Evolutionary conservation across 2,329 filamentous ascomycete species (phyloP).

Genomic region (Chaetomiaceae sp.): DNA sequence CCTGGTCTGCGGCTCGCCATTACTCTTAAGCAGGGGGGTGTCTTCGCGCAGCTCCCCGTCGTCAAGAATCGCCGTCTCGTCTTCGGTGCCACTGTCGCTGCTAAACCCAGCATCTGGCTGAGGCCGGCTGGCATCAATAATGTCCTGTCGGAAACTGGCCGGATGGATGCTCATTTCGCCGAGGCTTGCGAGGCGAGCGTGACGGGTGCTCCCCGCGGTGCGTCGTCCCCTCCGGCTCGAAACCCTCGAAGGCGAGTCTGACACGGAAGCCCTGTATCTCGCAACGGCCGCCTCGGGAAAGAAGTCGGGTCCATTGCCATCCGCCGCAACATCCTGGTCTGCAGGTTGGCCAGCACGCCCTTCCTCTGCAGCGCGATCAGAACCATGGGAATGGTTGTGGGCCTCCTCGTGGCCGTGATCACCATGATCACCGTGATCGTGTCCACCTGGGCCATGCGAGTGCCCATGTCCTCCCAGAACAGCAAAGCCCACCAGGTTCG

Average conservation of each 20-base stretch:
- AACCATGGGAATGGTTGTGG: slow-evolving; percentile 19
- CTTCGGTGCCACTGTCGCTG: slow-evolving; percentile 51
- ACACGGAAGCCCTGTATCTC: slow-evolving; percentile 32
- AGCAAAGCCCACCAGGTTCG: slow-evolving; percentile 83
- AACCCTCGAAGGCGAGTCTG: slow-evolving; percentile 32
- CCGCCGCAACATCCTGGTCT: slow-evolving; percentile 41
- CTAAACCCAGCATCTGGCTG: slow-evolving; percentile 48
- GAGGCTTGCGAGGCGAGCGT: slow-evolving; percentile 59
- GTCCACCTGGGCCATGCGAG: slow-evolving; percentile 59
- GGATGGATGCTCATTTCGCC: slow-evolving; percentile 80
- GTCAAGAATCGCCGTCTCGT: slow-evolving; percentile 41
- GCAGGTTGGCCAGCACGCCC: slow-evolving; percentile 43
- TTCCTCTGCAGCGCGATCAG: slow-evolving; percentile 41
- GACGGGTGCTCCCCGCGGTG: slow-evolving; percentile 45
- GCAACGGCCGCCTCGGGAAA: slow-evolving; percentile 58
- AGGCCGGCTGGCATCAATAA: slow-evolving; percentile 74
- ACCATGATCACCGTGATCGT: slow-evolving; percentile 38
- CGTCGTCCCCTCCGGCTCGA: slow-evolving; percentile 37
- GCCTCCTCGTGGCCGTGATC: slow-evolving; percentile 28
- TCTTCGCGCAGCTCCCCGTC: slow-evolving; percentile 42
- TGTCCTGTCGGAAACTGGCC: slow-evolving; percentile 83
- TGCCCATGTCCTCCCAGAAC: slow-evolving; percentile 94
- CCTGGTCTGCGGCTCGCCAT: slow-evolving; percentile 5
- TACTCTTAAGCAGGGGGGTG: slow-evolving; percentile 43
- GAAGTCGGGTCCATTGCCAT: slow-evolving; percentile 57